Conservation (phyloP, 305 asterid genomes). For the Rubia balearica region DNA sequence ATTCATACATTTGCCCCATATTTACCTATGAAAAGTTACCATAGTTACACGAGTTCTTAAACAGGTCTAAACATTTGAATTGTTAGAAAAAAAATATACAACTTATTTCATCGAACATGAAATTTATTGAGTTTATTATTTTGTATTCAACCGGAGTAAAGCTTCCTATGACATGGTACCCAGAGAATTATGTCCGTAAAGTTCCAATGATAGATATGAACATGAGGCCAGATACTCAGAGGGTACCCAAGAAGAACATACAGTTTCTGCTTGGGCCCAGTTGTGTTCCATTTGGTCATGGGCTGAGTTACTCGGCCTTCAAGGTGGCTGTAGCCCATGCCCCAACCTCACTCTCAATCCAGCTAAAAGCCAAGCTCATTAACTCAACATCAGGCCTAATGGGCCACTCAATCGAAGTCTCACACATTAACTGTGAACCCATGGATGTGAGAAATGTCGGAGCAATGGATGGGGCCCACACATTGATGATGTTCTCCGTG, state of each 20-base stretch:
- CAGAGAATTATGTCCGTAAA: slow-evolving; percentile 47
- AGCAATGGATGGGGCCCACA: slow-evolving; percentile 60
- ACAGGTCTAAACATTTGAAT: too few species aligned
- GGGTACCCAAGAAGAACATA: slow-evolving; percentile 92
- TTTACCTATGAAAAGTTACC: too few species aligned
- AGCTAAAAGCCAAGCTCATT: slow-evolving; percentile 10
- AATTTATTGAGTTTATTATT: too few species aligned
- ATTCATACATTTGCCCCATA: too few species aligned
- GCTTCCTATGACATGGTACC: slow-evolving; percentile 88
- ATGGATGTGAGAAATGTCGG: slow-evolving; percentile 63
- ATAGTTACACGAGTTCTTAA: too few species aligned
- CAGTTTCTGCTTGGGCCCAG: slow-evolving; percentile 64
- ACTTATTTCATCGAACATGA: not conserved
- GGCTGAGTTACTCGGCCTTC: slow-evolving; percentile 53
- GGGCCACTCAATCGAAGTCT: slow-evolving; percentile 39
- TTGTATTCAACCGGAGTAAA: slow-evolving; percentile 42
- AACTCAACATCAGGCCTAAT: slow-evolving; percentile 25
- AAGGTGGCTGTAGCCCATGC: slow-evolving; percentile 36
- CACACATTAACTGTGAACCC: slow-evolving; percentile 49
- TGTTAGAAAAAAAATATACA: too few species aligned
- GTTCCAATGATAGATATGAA: slow-evolving; percentile 71
- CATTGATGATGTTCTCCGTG: slow-evolving; percentile 46
- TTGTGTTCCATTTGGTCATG: slow-evolving; percentile 70
- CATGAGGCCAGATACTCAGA: slow-evolving; percentile 60
- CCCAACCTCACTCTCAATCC: slow-evolving; percentile 38